Percentiles rank a stretch among this genome's conserved stretches.
Evolutionary conservation across 768 basidiomycete genomes (phyloP).

Genomic region (Clitopilus passeckerianus): DNA sequence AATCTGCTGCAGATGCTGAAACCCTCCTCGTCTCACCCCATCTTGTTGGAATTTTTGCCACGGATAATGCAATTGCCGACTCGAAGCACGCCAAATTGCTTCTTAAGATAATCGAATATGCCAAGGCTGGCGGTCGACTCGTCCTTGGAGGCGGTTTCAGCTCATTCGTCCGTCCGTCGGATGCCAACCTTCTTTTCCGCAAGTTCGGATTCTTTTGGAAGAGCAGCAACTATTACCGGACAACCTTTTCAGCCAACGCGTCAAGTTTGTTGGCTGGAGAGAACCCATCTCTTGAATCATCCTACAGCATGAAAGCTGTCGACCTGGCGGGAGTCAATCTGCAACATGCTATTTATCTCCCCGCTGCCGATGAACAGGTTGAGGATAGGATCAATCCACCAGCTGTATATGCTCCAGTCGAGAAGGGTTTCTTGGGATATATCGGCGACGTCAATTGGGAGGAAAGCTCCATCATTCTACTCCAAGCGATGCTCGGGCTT

Average conservation of each 20-base stretch:
- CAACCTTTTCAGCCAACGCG: conserved; percentile 13
- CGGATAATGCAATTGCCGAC: conserved; percentile 23
- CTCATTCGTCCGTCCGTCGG: conserved; percentile 7
- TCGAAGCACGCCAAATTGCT: conserved; percentile 19
- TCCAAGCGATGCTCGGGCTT: conserved; percentile 32
- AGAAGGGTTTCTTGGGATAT: conserved; percentile 30
- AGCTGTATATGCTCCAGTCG: conserved; percentile 23
- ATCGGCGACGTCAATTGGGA: conserved; percentile 41
- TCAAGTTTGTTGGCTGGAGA: conserved; percentile 12
- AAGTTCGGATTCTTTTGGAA: conserved; percentile 23
- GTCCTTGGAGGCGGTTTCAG: conserved; percentile 26
- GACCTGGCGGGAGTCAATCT: conserved; percentile 14
- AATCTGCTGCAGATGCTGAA: neutral
- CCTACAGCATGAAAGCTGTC: conserved; percentile 28
- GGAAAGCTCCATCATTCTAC: conserved; percentile 23
- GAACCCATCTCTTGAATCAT: conserved; percentile 8
- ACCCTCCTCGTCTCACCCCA: conserved; percentile 20
- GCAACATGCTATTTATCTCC: conserved; percentile 18
- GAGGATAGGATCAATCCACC: conserved; percentile 22
- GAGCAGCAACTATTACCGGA: conserved; percentile 13
- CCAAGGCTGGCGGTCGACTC: conserved; percentile 29
- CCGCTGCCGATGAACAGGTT: conserved; percentile 8
- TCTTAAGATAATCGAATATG: conserved; percentile 25
- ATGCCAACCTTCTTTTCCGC: conserved; percentile 13
- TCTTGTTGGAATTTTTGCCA: conserved; percentile 28